Percentiles rank a stretch among this genome's conserved stretches.
phyloP scores from a whole-genome alignment of 78 protist species.

The Chrysochromulina parva region DNA sequence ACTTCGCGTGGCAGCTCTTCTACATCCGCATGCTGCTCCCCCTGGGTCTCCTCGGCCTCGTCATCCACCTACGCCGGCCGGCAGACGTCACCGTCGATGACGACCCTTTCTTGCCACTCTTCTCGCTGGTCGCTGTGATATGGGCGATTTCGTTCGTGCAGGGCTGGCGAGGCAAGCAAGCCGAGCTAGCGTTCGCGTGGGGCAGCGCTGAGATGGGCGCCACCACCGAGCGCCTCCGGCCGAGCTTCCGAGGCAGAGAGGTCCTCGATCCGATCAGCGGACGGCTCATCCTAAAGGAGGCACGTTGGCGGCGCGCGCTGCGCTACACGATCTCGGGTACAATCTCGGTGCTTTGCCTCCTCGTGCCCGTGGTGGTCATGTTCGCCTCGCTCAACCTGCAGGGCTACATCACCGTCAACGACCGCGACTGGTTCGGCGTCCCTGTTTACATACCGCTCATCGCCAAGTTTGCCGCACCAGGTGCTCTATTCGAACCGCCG shows the following conservation, averaged over 20 bases:
- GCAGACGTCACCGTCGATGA: background rate
- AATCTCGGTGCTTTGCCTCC: background rate
- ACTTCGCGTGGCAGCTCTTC: slow-evolving; percentile 31
- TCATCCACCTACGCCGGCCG: background rate
- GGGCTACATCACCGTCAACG: slow-evolving; percentile 43
- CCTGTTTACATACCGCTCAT: background rate
- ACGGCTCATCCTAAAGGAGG: too few relatives aligned
- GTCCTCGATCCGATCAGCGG: too few relatives aligned
- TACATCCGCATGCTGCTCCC: slow-evolving; percentile 5
- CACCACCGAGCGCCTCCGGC: background rate
- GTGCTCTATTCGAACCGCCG: slow-evolving; percentile 7
- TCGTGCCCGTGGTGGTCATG: slow-evolving; percentile 4
- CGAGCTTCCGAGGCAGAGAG: too few relatives aligned
- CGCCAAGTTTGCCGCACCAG: background rate
- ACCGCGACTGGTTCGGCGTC: background rate
- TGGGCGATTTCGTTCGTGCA: slow-evolving; percentile 27
- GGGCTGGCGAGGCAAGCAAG: background rate
- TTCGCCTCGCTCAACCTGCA: slow-evolving; percentile 43
- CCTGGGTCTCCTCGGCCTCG: background rate
- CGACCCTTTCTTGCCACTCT: background rate
- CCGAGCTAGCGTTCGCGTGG: background rate
- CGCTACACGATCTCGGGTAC: too few relatives aligned
- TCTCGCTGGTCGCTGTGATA: background rate
- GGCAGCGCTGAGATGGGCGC: background rate
- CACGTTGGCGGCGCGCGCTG: too few relatives aligned